Conservation (phyloP, 306 rosid species). For the Datisca glomerata region DNA sequence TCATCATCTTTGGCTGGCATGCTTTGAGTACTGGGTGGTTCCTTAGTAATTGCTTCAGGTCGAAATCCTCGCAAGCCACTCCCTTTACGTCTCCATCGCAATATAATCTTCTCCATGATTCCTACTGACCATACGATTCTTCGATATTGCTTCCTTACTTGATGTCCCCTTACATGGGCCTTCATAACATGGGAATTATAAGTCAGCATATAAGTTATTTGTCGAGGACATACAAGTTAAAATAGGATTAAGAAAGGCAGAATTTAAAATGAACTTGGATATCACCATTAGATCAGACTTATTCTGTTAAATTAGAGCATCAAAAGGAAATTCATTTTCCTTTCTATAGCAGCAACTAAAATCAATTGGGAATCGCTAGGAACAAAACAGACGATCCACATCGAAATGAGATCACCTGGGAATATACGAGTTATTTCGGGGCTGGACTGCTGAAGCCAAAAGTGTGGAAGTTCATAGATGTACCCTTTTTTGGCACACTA, state of each 20-base stretch:
- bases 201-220: slow-evolving; percentile 24
- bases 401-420: too few relatives aligned
- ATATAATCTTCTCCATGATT: slow-evolving; percentile 68
- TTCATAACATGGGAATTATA: slow-evolving; percentile 21
- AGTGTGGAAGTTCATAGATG: too few relatives aligned
- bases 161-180: slow-evolving; percentile 97
- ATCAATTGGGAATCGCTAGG: too few relatives aligned
- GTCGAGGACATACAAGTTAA: not conserved
- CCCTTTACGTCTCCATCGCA: slow-evolving; percentile 94
- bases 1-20: slow-evolving; percentile 47
- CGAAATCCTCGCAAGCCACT: slow-evolving; percentile 81
- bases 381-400: too few relatives aligned
- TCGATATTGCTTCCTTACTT: slow-evolving; percentile 72
- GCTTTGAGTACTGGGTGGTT: slow-evolving; percentile 16
- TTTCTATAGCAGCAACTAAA: too few relatives aligned
- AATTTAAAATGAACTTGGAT: too few relatives aligned
- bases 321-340: too few relatives aligned
- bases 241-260: slow-evolving; percentile 8
- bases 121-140: slow-evolving; percentile 78
- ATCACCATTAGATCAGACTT: too few relatives aligned
- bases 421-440: too few relatives aligned
- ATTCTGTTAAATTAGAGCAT: too few relatives aligned
- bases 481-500: too few relatives aligned
- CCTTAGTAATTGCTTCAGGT: slow-evolving; percentile 36
- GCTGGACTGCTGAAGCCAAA: too few relatives aligned